Base-by-base conservation (phyloP, 495 filamentous ascomycete genomes). In the Aspergillus nidulans region DNA sequence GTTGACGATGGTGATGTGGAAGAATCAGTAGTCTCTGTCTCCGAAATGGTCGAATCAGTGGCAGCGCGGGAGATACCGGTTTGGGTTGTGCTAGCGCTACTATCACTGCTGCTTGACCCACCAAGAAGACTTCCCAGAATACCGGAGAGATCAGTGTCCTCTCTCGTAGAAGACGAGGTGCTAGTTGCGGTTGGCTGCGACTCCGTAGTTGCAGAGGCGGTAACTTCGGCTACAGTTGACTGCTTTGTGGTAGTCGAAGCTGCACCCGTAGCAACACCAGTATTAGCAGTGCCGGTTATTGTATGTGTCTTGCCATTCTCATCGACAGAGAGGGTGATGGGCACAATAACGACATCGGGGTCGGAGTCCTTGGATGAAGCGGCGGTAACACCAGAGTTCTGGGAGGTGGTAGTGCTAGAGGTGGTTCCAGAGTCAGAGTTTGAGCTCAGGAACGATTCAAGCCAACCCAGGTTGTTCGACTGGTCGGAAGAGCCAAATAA, bases 251-350 rank as follows among this genome's bases (percentile, higher is more conserved):
- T 57, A 20, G 43, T 51, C 19, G 55, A 47, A 34, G 52, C 49
- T 25, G 46, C 43, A 44, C 57, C 39, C 7, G 43, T 32, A 6
- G 54, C 53, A 21, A 49, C 52, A 9, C 52, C 58, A 32, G 53
- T 46, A 10, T 16, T 25, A 6, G 53, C 34, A 12, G 53, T 58
- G 21, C 60, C 62, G 12, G 62, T 60, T 21, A 66, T 59, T 3
- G 66, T 66, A 39, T 64, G 62, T 5, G 66, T 63, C 21, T 53
- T 49, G 40, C 66, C 66, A 46, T 64, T 34, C n/a, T 41, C 28
- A 41, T 64, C 66, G 23, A 69, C 57, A 3, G 62, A 69, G 13
- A 69, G 52, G 20, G 61, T 64, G 10, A 68, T 56, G 13, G 50
- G 68, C 25, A 60, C 52, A 48, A 56, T 62, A 6, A 62, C 65